Base-by-base conservation (phyloP, 352 stramenopile species). In the Phytophthora nicotianae region DNA sequence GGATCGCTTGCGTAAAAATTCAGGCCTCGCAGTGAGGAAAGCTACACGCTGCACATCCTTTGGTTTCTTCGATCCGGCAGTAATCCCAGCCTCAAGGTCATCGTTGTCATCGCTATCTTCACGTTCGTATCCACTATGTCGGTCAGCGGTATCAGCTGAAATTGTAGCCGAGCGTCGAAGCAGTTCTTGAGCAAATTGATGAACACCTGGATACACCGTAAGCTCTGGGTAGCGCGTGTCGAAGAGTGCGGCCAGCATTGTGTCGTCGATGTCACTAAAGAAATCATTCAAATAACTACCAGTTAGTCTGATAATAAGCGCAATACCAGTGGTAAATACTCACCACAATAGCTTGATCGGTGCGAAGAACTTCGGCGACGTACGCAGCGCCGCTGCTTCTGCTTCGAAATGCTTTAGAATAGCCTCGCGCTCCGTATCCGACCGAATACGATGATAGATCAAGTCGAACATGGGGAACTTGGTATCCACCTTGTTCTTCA, bases 181-280 rank as follows among this genome's bases (percentile, higher is more conserved):
- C 11, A 93, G 62, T 58, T 93, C 85, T 21, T 91, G 73, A 11
- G 88, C 81, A 27, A 93, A 93, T 75, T 93, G 85, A 67, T 91
- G 82, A 13, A 91, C 83, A 50, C 85, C 85, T 7, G 85, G 85
- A 41, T 94, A 94, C 4, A 94, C 83, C 10, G 85, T 92, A 27
- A 94, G 69, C 47, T 92, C 81, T 19, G 85, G 85, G 54, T 94
- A 94, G 37, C 85, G 78, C 42, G 73, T 87, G 58, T 94, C 85
- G 38, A 94, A 94, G 10, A 94, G 71, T 19, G 81, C 77, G 5
- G 82, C 86, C 9, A 90, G 68, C 69, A 93, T 74, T 32, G 85
- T 93, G 62, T 93, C 85, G 53, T 93, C 85, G 54, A 93, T 93
- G 51, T 93, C 85, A 61, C 84, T 93, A 51, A 14, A 51, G 2